Evolutionary conservation across 176 grass and related monocot genomes (phyloP).

Genomic region (Musa schizocarpa): DNA sequence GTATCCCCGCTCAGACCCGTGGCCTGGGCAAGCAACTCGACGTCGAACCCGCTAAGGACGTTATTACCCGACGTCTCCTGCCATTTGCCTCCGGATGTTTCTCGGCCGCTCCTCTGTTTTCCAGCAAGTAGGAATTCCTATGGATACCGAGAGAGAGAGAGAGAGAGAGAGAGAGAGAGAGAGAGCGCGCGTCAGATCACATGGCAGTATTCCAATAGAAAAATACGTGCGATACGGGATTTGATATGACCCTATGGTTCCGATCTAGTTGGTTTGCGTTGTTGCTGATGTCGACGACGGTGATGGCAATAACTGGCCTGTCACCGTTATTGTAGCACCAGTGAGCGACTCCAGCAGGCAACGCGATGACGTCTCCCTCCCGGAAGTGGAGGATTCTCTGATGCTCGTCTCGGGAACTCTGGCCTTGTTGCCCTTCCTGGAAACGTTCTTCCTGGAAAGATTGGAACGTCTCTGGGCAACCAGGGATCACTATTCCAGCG

Average conservation of each 20-base stretch:
- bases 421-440: neutral
- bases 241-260: neutral
- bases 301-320: neutral
- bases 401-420: conserved; percentile 4
- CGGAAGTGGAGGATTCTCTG: conserved; percentile 3
- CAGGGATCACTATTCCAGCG: conserved; percentile 10
- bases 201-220: neutral
- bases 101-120: conserved; percentile 9
- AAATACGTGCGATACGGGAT: neutral
- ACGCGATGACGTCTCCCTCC: conserved; percentile 11
- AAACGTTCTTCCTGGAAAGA: neutral
- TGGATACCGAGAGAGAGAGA: neutral
- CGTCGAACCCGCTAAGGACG: conserved; percentile 28
- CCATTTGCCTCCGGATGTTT: neutral
- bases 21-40: conserved; percentile 12
- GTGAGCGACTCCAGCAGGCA: conserved; percentile 8
- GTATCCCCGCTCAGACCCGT: conserved; percentile 16
- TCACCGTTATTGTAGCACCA: conserved; percentile 18
- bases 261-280: conserved; percentile 21
- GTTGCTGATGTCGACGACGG: conserved; percentile 14
- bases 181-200: neutral
- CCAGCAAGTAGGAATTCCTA: conserved; percentile 34
- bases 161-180: neutral
- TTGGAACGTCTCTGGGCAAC: conserved; percentile 29
- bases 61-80: conserved; percentile 1